These are phyloP conservation scores for Exsudoporus frostii DNA, from an alignment of 768 basidiomycete species.

Conservation along the genomic window DNA sequence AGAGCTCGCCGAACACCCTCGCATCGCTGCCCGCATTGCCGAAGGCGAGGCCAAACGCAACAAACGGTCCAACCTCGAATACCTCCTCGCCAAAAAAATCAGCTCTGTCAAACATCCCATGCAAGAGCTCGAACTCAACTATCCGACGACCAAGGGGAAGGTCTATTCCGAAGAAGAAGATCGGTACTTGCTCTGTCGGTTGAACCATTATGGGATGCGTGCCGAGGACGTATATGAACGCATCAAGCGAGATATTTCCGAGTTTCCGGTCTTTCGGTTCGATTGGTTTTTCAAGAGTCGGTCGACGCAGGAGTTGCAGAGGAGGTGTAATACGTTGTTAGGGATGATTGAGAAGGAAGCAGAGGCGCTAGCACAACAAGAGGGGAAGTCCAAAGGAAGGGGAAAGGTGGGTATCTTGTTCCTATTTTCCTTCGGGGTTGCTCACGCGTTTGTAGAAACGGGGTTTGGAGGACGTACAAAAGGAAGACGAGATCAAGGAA, in stretches of 20 bases:
- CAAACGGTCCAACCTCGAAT: conserved; percentile 77
- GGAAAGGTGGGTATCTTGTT: conserved; percentile 52
- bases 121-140: conserved; percentile 95
- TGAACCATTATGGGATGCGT: conserved; percentile 88
- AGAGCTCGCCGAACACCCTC: conserved; percentile 67
- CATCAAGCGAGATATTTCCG: conserved; percentile 94
- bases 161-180: conserved; percentile 97
- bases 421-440: neutral
- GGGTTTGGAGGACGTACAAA: conserved; percentile 63
- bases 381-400: conserved; percentile 60
- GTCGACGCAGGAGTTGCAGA: conserved; percentile 81
- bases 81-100: conserved; percentile 80
- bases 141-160: conserved; percentile 94
- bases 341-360: conserved; percentile 94
- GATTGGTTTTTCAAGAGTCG: conserved; percentile 99
- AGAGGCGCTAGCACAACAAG: conserved; percentile 60
- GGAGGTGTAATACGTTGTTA: conserved; percentile 84
- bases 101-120: conserved; percentile 82
- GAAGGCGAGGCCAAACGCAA: conserved; percentile 90
- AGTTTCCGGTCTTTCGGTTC: conserved; percentile 96
- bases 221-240: conserved; percentile 88
- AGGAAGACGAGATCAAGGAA: conserved; percentile 44
- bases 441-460: conserved; percentile 51
- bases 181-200: conserved; percentile 85
- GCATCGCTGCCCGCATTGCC: conserved; percentile 78